Conservation (phyloP, 352 stramenopile genomes). For the Pythium oligandrum region DNA sequence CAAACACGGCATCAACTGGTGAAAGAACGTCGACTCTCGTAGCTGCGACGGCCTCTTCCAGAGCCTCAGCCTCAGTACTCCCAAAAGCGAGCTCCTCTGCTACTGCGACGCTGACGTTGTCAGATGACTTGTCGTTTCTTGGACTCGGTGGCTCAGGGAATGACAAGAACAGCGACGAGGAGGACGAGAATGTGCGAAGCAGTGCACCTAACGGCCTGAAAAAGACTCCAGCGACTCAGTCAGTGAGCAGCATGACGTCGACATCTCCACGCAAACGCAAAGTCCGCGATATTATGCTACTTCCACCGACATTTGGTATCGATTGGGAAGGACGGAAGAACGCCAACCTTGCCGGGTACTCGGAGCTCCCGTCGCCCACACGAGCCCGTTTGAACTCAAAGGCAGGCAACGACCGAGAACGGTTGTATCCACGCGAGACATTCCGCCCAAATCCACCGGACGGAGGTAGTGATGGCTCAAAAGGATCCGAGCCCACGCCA, state of each 20-base stretch:
- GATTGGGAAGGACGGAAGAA: slow-evolving; percentile 43
- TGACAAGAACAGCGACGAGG: not conserved
- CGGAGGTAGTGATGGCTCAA: too few relatives aligned
- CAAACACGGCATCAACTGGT: too few relatives aligned
- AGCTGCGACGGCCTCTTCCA: too few relatives aligned
- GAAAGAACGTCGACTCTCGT: too few relatives aligned
- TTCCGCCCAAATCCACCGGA: too few relatives aligned
- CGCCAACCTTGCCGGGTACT: slow-evolving; percentile 25
- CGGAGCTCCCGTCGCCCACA: slow-evolving; percentile 50
- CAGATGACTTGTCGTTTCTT: slow-evolving; percentile 17
- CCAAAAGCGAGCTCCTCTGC: not conserved
- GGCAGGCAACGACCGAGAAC: slow-evolving; percentile 13
- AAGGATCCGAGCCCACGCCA: slow-evolving; percentile 2
- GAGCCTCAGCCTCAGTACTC: too few relatives aligned
- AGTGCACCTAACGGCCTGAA: not conserved
- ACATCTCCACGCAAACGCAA: slow-evolving; percentile 25
- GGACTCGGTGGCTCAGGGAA: slow-evolving; percentile 5
- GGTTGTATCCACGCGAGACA: not conserved
- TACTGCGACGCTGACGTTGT: slow-evolving; percentile 1
- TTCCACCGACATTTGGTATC: slow-evolving; percentile 54
- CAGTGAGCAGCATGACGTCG: too few relatives aligned
- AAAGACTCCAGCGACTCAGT: too few relatives aligned
- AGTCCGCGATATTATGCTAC: slow-evolving; percentile 54
- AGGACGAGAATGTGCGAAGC: not conserved
- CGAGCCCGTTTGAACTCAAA: slow-evolving; percentile 22